Base-by-base conservation (phyloP, 352 stramenopile genomes). In the Globisporangium heterothallicum region DNA sequence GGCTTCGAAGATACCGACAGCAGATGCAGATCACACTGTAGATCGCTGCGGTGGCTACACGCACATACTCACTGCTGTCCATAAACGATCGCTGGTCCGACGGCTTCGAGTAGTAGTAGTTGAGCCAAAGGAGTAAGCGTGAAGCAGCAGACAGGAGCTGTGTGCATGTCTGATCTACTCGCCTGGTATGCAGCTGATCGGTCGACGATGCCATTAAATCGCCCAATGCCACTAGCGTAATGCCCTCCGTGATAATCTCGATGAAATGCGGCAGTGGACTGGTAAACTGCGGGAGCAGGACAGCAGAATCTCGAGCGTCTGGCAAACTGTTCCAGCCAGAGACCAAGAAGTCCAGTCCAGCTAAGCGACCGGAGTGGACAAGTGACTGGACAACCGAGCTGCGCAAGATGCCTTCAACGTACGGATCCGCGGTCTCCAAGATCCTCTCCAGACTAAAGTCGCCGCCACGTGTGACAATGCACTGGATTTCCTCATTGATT, bases 1-100 rank as follows among this genome's bases (percentile, higher is more conserved):
- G 74, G 29, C 68, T 70, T 42, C 78, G 84, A 14, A 78, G 58
- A 48, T 89, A 88, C 9, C 77, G 72, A 46, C 61, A 72, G 49
- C 77, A 83, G 24, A 86, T 53, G 40, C 70, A 86, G 21, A 94
- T 72, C 16, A 74, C 77, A 25, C 80, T 93, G 64, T 93, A 88
- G 29, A 94, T 68, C 21, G 75, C 65, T 6, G 78, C 77, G 4
- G 78, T 61, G 6, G 75, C 80, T 8, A 93, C 54, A 4, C 74
- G 74, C 12, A 92, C 68, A 38, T 76, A 88, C 22, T 84, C 77
- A 14, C 59, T 55, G 48, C 58, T 79, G 7, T 57, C 55, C 29
- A 84, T 58, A 3, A 51, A 46, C 16, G 45, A 35, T 49, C 68
- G 54, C 57, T 73, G 53, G 25, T 68, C 63, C 4, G 45, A 29